Base-by-base conservation (phyloP, 352 stramenopile genomes). In the Aphanomyces invadans region DNA sequence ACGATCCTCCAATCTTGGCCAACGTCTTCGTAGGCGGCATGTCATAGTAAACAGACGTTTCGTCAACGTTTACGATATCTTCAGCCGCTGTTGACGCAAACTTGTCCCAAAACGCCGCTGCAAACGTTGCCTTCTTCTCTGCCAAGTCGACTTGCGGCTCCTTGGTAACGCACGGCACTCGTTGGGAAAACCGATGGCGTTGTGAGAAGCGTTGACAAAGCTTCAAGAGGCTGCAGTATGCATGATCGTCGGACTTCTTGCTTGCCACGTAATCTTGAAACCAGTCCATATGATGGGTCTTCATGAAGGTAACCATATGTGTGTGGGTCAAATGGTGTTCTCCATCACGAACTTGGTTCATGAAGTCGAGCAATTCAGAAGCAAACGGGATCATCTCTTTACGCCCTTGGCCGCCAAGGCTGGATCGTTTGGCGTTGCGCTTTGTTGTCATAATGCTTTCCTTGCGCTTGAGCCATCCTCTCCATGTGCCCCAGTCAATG, bases 11-110 rank as follows among this genome's bases (percentile, higher is more conserved):
- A 21, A 54, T 2, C 2, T 54, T 54, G n/a, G 46, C 10, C 7
- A 54, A n/a, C 26, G 46, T 54, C n/a, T 54, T 54, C n/a, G 7
- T 29, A 23, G 46, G 46, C 26, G 46, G 46, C 46, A 54, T 54
- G 46, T 54, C 46, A 54, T 54, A 54, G 46, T 54, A 54, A n/a
- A 54, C 46, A 0, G 46, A 25, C 21, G 46, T 54, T 1, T 54
- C 46, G 26, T 54, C 46, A 10, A 54, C 46, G 2, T 54, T 54
- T 10, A 54, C 21, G 46, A 54, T 54, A 1, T 54, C 46, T 25
- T 29, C 10, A 23, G 46, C 10, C n/a, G n/a, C n/a, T 31, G n/a
- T 25, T 1, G n/a, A 25, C n/a, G 10, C 10, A 54, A 54, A 54
- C 21, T 29, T 54, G 10, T 25, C n/a, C 46, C 46, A 54, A 21